Conservation (phyloP, 345 rosid genomes). For the Eucalyptus marginata region DNA sequence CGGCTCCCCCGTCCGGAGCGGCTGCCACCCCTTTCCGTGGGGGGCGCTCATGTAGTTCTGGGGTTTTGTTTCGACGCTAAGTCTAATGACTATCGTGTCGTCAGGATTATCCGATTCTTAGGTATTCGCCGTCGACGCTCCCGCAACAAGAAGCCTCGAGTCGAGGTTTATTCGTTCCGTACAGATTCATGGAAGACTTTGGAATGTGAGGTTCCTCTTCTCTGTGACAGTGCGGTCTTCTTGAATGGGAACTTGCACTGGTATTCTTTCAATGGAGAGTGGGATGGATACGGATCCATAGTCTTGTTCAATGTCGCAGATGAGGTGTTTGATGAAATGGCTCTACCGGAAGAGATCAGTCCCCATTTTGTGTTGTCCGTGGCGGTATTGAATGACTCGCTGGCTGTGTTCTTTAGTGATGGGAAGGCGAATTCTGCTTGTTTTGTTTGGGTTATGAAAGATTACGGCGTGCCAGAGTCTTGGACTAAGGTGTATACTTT, state of each 20-base stretch:
- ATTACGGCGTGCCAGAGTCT: neutral
- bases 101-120: neutral
- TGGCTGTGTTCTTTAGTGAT: neutral
- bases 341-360: neutral
- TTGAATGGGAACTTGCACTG: no score
- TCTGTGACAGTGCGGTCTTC: no score
- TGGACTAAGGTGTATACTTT: neutral
- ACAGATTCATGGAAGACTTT: no score
- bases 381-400: neutral
- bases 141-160: neutral
- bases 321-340: neutral
- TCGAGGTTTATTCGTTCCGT: neutral
- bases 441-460: neutral
- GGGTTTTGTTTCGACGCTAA: neutral
- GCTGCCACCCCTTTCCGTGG: neutral
- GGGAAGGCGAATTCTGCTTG: accelerated
- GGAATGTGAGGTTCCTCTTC: no score
- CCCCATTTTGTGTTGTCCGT: neutral
- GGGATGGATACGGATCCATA: neutral
- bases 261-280: no score
- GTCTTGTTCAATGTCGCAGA: neutral
- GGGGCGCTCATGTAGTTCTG: neutral
- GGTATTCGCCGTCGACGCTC: neutral
- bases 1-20: neutral
- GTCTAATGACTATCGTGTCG: neutral